Percentiles rank a stretch among this genome's conserved stretches.
phyloP scores from a whole-genome alignment of 371 early-diverging fungal species.

The Syncephalastrum racemosum region DNA sequence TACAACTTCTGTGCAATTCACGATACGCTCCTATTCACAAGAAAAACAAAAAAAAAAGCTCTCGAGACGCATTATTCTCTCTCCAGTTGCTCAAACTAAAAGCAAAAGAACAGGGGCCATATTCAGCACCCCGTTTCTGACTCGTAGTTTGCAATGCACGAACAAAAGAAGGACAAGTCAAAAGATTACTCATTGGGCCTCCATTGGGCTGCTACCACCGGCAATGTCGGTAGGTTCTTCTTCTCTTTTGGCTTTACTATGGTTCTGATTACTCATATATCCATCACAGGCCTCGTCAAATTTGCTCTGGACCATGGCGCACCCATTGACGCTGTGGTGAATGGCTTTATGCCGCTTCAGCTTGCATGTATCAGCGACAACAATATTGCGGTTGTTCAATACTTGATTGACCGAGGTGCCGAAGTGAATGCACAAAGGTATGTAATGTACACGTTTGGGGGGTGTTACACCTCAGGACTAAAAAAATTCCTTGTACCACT shows the following conservation, averaged over 20 bases:
- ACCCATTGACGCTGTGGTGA: slow-evolving; percentile 65
- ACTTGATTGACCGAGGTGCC: slow-evolving; percentile 71
- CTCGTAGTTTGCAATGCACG: not conserved
- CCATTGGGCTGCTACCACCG: slow-evolving; percentile 64
- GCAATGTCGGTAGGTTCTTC: slow-evolving; percentile 56
- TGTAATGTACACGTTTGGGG: slow-evolving; percentile 1
- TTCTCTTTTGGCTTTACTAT: too few species aligned
- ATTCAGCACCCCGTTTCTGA: not conserved
- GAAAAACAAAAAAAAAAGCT: too few species aligned
- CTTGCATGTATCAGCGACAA: slow-evolving; percentile 66
- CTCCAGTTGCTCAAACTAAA: too few species aligned
- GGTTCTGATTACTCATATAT: not conserved
- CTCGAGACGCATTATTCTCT: too few species aligned
- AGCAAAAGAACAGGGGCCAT: too few species aligned
- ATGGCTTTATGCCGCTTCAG: slow-evolving; percentile 72
- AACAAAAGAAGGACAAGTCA: slow-evolving; percentile 30
- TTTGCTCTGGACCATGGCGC: slow-evolving; percentile 75
- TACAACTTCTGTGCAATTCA: too few species aligned
- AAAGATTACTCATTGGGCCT: slow-evolving; percentile 50
- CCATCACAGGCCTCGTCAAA: slow-evolving; percentile 58
- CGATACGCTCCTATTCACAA: too few species aligned
- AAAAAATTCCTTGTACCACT: slow-evolving; percentile 1
- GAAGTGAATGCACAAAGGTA: slow-evolving; percentile 69
- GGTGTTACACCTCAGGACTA: not conserved
- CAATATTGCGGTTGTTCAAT: slow-evolving; percentile 66